Evolutionary conservation across 139 green algal species (phyloP).

Genomic region (Micractinium conductrix): DNA sequence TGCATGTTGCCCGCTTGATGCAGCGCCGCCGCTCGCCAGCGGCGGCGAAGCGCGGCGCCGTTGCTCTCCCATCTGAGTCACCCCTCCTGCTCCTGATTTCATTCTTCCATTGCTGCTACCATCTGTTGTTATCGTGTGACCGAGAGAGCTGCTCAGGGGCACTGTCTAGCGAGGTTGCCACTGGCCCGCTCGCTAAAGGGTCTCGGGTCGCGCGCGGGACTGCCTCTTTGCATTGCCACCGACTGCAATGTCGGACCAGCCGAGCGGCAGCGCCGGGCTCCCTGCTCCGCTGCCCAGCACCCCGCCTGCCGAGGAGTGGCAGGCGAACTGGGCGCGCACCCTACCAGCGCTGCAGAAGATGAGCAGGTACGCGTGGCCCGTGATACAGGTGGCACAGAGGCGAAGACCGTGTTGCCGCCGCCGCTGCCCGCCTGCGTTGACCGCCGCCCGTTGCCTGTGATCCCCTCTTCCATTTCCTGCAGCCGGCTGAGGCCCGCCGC

Average conservation of each 20-base stretch:
- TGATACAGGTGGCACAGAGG: too few species aligned
- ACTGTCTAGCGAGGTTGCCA: too few species aligned
- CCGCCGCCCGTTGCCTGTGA: neutral
- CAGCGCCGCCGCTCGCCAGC: too few species aligned
- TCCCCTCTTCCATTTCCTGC: neutral
- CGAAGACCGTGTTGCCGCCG: neutral
- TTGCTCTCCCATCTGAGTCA: neutral
- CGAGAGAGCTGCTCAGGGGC: too few species aligned
- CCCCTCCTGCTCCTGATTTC: neutral
- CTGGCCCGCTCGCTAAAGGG: too few species aligned
- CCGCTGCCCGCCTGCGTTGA: neutral
- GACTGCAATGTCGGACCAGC: neutral
- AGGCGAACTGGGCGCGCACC: constrained; percentile 35
- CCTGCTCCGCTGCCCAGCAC: constrained; percentile 6
- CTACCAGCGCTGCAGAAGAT: neutral
- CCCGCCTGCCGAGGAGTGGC: constrained; percentile 50
- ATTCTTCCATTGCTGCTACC: neutral
- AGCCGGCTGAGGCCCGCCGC: constrained; percentile 11
- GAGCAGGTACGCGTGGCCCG: neutral
- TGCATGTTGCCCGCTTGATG: too few species aligned
- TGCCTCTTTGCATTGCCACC: too few species aligned
- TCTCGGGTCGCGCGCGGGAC: too few species aligned
- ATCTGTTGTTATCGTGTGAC: too few species aligned
- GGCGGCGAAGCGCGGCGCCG: neutral
- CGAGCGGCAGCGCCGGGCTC: neutral